Evolutionary conservation across 805 yeast genomes (phyloP).

Genomic region (Metschnikowia amazonensis): DNA sequence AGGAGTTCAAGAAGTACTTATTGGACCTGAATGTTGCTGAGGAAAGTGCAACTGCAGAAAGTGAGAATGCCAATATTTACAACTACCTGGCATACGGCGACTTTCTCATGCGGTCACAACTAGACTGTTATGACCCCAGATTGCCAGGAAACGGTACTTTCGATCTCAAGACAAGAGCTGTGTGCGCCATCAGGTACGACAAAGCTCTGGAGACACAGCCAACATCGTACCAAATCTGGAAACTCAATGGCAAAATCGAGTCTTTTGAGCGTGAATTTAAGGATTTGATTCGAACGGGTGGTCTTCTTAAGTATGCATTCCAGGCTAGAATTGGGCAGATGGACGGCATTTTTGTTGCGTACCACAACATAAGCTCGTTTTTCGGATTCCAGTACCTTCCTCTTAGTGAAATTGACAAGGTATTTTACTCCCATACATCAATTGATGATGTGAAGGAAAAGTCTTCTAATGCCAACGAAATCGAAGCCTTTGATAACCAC

Average conservation of each 20-base stretch:
- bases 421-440: conserved; percentile 25
- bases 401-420: conserved; percentile 60
- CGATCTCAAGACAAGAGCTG: conserved; percentile 90
- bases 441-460: conserved; percentile 3
- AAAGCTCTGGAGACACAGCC: conserved; percentile 51
- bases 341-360: conserved; percentile 95
- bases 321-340: conserved; percentile 94
- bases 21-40: conserved; percentile 14
- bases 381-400: conserved; percentile 92
- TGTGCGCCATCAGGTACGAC: conserved; percentile 79
- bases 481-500: conserved; percentile 10
- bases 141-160: conserved; percentile 90
- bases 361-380: conserved; percentile 73
- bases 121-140: conserved; percentile 73
- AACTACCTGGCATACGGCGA: conserved; percentile 69
- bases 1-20: conserved; percentile 44
- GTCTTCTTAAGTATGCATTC: conserved; percentile 76
- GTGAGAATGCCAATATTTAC: conserved; percentile 38
- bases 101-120: conserved; percentile 82
- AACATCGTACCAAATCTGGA: conserved; percentile 65
- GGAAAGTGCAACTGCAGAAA: conserved; percentile 2
- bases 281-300: conserved; percentile 68
- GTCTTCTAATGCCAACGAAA: conserved; percentile 12
- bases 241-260: conserved; percentile 61
- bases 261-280: conserved; percentile 77